phyloP scores from a whole-genome alignment of 768 basidiomycete species.

The Pleurotus tuber-regium region DNA sequence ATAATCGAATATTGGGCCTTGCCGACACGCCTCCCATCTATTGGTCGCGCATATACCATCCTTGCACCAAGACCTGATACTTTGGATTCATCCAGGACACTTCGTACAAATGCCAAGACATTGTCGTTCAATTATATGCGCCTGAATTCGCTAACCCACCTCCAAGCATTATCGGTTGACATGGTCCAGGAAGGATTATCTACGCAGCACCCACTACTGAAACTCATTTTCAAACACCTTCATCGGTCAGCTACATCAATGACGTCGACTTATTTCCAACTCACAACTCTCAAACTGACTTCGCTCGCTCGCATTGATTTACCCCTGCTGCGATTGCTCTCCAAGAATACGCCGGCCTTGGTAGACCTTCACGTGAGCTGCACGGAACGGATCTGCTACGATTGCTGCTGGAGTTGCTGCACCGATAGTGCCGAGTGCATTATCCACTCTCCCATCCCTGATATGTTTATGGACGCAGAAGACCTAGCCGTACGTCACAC shows the following conservation, averaged over 20 bases:
- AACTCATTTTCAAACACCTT: conserved; percentile 31
- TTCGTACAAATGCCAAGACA: conserved; percentile 29
- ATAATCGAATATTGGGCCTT: too few species aligned
- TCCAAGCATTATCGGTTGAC: conserved; percentile 39
- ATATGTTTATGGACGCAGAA: conserved; percentile 38
- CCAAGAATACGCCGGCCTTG: conserved; percentile 44
- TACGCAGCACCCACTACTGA: conserved; percentile 39
- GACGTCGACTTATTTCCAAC: conserved; percentile 23
- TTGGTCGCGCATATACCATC: too few species aligned
- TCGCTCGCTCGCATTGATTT: conserved; percentile 57
- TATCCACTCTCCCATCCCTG: conserved; percentile 63
- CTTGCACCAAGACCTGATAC: too few species aligned
- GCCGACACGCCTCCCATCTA: too few species aligned
- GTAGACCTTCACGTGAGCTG: conserved; percentile 52
- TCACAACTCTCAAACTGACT: conserved; percentile 50
- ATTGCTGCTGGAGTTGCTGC: conserved; percentile 64
- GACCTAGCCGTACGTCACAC: conserved; percentile 49
- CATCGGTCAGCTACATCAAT: conserved; percentile 11
- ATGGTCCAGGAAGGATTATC: conserved; percentile 40
- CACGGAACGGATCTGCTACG: conserved; percentile 53
- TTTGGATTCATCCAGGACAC: too few species aligned
- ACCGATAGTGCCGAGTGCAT: conserved; percentile 55
- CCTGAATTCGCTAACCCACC: conserved; percentile 29
- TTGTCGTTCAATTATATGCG: conserved; percentile 22
- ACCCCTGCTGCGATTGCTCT: conserved; percentile 44